A percentile compares a stretch with the other conserved stretches of the same genome.
Conservation (phyloP, 2,329 filamentous ascomycete genomes). For the Paramyrothecium sp. region DNA sequence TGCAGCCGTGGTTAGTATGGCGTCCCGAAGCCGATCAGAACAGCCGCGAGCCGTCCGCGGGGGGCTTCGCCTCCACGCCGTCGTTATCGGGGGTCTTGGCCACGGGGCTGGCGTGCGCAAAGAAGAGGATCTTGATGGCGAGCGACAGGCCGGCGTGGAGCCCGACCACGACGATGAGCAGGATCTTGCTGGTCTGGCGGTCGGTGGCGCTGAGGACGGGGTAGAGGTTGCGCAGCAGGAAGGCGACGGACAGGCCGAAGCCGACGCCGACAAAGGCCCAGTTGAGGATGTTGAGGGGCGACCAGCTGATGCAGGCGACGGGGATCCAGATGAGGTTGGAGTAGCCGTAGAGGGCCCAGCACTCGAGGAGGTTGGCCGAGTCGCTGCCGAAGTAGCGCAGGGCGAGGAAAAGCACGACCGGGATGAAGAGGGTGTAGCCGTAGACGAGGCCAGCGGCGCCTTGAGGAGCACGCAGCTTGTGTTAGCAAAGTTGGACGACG, state of each 20-base stretch:
- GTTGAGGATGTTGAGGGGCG: conserved; percentile 80
- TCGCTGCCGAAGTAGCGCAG: conserved; percentile 96
- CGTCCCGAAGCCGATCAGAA: conserved; percentile 9
- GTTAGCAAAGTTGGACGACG: neutral
- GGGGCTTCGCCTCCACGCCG: conserved; percentile 2
- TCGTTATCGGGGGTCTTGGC: conserved; percentile 35
- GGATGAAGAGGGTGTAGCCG: conserved; percentile 88
- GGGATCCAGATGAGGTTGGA: conserved; percentile 96
- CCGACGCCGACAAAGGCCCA: conserved; percentile 90
- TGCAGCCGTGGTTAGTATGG: too few relatives aligned
- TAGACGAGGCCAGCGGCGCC: conserved; percentile 90
- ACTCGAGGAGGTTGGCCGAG: conserved; percentile 89
- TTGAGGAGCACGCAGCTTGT: conserved; percentile 23
- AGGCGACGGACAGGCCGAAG: conserved; percentile 78
- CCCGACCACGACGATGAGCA: conserved; percentile 79
- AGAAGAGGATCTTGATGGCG: conserved; percentile 96
- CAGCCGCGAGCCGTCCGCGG: conserved; percentile 7
- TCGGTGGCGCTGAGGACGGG: conserved; percentile 93
- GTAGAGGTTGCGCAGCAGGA: conserved; percentile 82
- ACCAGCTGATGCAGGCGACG: conserved; percentile 90
- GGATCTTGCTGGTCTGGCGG: conserved; percentile 82
- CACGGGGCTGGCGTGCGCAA: conserved; percentile 69
- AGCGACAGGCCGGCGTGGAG: conserved; percentile 88
- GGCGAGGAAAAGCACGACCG: conserved; percentile 80
- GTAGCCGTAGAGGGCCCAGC: conserved; percentile 94